A percentile compares a stretch with the other conserved stretches of the same genome.
Conservation (phyloP, 805 yeast species). For the Candida succiphila region DNA sequence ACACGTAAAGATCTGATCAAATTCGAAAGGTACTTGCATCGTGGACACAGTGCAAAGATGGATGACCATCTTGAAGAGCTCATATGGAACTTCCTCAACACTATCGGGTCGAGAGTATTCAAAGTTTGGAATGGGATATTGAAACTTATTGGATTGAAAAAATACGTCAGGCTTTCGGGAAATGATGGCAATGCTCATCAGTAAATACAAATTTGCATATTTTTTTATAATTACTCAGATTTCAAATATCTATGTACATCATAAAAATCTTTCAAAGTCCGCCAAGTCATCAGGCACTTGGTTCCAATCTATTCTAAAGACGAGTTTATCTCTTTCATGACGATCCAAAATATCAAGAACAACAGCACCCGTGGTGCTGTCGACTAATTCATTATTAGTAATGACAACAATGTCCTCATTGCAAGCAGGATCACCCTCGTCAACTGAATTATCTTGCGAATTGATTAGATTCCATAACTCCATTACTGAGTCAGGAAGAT, state of each 20-base stretch:
- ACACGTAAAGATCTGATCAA: slow-evolving; percentile 77
- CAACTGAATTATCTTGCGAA: neutral
- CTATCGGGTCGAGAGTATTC: slow-evolving; percentile 3
- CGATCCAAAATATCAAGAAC: slow-evolving; percentile 5
- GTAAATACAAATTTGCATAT: no score
- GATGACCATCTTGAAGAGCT: slow-evolving; percentile 16
- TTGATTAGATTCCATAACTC: slow-evolving; percentile 4
- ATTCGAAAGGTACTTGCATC: slow-evolving; percentile 35
- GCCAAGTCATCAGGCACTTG: slow-evolving; percentile 24
- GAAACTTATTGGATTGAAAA: neutral
- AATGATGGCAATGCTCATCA: neutral
- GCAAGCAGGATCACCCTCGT: neutral
- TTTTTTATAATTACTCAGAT: no score
- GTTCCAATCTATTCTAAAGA: slow-evolving; percentile 18
- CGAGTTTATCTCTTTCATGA: slow-evolving; percentile 9
- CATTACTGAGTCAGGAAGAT: slow-evolving; percentile 27
- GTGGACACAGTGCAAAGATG: neutral
- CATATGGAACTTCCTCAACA: slow-evolving; percentile 26
- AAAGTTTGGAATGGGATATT: neutral
- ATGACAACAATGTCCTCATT: slow-evolving; percentile 3
- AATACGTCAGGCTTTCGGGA: neutral
- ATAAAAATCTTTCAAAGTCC: neutral
- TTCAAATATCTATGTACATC: neutral
- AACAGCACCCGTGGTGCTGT: slow-evolving; percentile 10
- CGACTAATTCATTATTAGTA: slow-evolving; percentile 11